Base-by-base conservation (phyloP, 306 rosid species). In the Canavalia gladiata region DNA sequence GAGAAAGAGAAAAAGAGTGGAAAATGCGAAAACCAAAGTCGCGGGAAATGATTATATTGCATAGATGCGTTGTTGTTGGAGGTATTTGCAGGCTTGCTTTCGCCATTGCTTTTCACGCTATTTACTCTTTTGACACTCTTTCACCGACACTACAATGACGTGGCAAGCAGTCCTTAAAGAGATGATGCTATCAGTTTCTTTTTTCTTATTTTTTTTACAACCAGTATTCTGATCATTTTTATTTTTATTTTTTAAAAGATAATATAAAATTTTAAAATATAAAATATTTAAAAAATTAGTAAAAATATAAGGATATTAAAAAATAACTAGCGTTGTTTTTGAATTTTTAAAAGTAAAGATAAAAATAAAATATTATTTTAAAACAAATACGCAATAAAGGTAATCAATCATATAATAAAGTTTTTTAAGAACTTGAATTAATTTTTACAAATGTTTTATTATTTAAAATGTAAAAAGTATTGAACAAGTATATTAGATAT, bases 11-110 rank as follows among this genome's bases (percentile, higher is more conserved):
- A 42, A 78, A 8, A 1, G 50, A 9, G 34, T 8, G 18, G 7
- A 41, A 83, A 84, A 84, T 52, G 89, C 85, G 92, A 88, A 89
- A 84, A 84, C 13, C 83, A 72, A 86, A 76, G 91, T 92, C 87
- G 91, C 89, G 94, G 91, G 94, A 87, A 89, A 76, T 60, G 77
- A 50, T 30, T 65, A 50, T 2, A 54, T n/a, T 57, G 63, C 33
- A 10, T 4, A 29, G n/a, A 30, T 2, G 12, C 66, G 71, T 12
- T n/a, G 13, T 29, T 13, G 30, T 10, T 45, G 28, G 42, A 4
- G 47, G 43, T 31, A 11, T 37, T 59, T 43, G 8, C 13, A 7
- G 18, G n/a, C 1, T 42, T n/a, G 13, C 0, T 3, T 6, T 73
- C 12, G 60, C 79, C 82, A 71, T 79, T 79, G 56, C 6, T 12